Evolutionary conservation across 768 basidiomycete species (phyloP).

Genomic region (Mrakia hoshinonis): DNA sequence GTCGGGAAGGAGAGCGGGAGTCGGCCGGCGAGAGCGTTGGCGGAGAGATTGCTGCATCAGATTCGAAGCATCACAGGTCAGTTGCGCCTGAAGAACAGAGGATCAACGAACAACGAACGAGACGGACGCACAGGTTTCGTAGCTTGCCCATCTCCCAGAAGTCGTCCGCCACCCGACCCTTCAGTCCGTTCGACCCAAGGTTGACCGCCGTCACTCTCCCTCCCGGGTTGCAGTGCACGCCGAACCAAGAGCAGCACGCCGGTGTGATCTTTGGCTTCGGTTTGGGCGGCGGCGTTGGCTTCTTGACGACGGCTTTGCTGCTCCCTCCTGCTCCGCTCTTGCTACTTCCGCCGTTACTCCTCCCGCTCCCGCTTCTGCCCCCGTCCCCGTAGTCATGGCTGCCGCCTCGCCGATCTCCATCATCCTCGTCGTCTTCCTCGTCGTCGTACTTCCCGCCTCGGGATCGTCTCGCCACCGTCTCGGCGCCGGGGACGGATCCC

Average conservation of each 20-base stretch:
- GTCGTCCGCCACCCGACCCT: neutral
- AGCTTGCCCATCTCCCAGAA: neutral
- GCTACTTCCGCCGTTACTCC: no score
- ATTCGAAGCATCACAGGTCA: neutral
- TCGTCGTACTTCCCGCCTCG: no score
- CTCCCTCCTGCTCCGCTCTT: no score
- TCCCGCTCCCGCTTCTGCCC: no score
- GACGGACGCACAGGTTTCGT: neutral
- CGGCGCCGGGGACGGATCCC: no score
- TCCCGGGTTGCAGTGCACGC: neutral
- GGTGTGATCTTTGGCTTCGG: neutral
- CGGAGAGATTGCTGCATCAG: neutral
- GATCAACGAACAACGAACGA: neutral
- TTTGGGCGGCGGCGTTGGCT: neutral
- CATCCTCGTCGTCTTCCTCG: no score
- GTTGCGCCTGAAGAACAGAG: neutral
- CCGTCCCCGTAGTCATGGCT: no score
- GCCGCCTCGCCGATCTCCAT: no score
- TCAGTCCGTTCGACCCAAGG: neutral
- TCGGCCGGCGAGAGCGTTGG: neutral
- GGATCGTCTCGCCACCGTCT: no score
- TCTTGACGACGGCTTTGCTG: no score
- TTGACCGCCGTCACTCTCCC: neutral
- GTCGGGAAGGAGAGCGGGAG: neutral
- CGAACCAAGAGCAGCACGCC: neutral